Conservation (phyloP, 2,329 filamentous ascomycete species). For the Endothia cerciana region DNA sequence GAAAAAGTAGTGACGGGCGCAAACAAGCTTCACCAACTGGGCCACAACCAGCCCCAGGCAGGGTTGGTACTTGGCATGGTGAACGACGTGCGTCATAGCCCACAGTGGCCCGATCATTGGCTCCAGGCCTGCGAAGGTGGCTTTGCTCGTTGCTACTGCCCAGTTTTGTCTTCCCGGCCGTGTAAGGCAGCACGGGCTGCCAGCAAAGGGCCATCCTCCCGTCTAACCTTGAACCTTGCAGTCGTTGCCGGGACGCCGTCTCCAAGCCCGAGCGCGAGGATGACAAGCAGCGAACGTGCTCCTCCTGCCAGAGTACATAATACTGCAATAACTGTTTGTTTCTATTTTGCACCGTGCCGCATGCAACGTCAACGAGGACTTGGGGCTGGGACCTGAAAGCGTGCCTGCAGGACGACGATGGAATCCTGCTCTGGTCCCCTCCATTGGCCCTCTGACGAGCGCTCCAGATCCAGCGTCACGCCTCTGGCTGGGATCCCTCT, state of each 20-base stretch:
- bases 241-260: background rate
- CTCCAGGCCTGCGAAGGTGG: conserved; percentile 1
- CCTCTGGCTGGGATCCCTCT: background rate
- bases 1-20: conserved; percentile 14
- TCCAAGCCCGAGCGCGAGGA: no score
- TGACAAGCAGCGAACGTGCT: no score
- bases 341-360: background rate
- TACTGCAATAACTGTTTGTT: no score
- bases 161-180: conserved; percentile 1
- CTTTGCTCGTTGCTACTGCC: conserved; percentile 10
- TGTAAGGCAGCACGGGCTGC: conserved; percentile 2
- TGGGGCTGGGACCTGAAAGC: no score
- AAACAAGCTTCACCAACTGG: conserved; percentile 23
- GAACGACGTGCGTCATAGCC: conserved; percentile 15
- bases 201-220: background rate
- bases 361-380: background rate
- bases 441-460: background rate
- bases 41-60: background rate
- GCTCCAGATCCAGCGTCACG: background rate
- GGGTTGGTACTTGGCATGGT: conserved; percentile 1
- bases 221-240: background rate
- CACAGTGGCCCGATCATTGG: conserved; percentile 10
- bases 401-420: background rate
- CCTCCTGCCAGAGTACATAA: no score
- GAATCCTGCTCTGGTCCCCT: background rate